Evolutionary conservation across 2,329 filamentous ascomycete species (phyloP).

Genomic region (Paraphoma sp.): DNA sequence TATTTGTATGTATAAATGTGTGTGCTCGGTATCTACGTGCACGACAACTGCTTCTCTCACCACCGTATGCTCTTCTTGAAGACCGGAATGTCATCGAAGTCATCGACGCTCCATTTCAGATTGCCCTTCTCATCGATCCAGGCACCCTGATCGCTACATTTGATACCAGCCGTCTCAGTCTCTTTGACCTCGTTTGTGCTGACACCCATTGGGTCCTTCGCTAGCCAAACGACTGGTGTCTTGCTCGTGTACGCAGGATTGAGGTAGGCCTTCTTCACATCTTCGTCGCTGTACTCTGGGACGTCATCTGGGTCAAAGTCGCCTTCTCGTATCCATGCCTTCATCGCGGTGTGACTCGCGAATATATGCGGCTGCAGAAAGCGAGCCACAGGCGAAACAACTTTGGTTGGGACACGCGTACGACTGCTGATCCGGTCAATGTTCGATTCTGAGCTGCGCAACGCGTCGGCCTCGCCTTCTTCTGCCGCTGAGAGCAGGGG

Average conservation of each 20-base stretch:
- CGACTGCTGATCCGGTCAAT: conserved; percentile 36
- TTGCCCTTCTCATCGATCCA: conserved; percentile 41
- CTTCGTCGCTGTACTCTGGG: conserved; percentile 42
- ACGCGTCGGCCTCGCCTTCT: conserved; percentile 33
- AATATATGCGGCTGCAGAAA: conserved; percentile 47
- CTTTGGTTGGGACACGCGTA: conserved; percentile 27
- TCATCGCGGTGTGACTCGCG: conserved; percentile 43
- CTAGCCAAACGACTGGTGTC: conserved; percentile 44
- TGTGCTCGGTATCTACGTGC: background rate
- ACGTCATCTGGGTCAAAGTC: conserved; percentile 40
- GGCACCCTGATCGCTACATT: conserved; percentile 40
- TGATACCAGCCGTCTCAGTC: conserved; percentile 36
- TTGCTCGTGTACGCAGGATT: conserved; percentile 44
- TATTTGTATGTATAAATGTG: no score
- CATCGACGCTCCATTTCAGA: conserved; percentile 39
- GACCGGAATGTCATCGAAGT: conserved; percentile 41
- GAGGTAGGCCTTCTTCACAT: conserved; percentile 42
- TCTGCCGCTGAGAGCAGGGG: conserved; percentile 41
- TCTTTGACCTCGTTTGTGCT: conserved; percentile 40
- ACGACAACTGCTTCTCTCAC: conserved; percentile 14
- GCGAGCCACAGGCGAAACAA: conserved; percentile 37
- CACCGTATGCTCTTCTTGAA: conserved; percentile 40
- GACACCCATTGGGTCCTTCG: conserved; percentile 40
- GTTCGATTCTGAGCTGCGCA: conserved; percentile 24
- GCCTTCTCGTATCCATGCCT: conserved; percentile 40